Conservation (phyloP, 1,284 basidiomycete genomes). For the Ustanciosporium gigantosporum region DNA sequence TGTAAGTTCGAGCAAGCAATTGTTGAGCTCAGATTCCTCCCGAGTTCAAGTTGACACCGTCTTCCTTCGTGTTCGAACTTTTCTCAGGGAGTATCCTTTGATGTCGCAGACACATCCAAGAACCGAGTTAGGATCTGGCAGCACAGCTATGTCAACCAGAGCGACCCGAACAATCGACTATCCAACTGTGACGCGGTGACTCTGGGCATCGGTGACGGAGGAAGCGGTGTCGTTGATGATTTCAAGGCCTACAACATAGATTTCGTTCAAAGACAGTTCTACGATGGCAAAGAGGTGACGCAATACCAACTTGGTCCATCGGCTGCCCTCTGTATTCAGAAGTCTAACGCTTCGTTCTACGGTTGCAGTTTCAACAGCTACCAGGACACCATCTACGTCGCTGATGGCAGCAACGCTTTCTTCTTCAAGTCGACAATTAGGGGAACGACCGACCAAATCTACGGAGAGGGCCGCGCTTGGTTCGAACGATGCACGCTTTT, state of each 20-base stretch:
- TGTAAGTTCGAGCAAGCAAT: too few relatives aligned
- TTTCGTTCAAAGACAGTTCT: slow-evolving; percentile 16
- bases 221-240: slow-evolving; percentile 3
- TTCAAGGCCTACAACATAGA: slow-evolving; percentile 40
- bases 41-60: too few relatives aligned
- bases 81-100: slow-evolving; percentile 10
- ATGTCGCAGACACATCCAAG: background rate
- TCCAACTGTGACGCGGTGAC: slow-evolving; percentile 27
- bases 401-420: slow-evolving; percentile 4
- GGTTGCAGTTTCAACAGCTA: slow-evolving; percentile 18
- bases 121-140: slow-evolving; percentile 30
- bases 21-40: too few relatives aligned
- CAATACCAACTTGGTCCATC: slow-evolving; percentile 23
- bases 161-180: background rate
- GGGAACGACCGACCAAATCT: slow-evolving; percentile 34
- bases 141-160: slow-evolving; percentile 27
- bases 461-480: slow-evolving; percentile 27
- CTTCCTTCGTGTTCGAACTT: background rate
- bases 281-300: slow-evolving; percentile 7
- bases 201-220: slow-evolving; percentile 8
- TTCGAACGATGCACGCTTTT: slow-evolving; percentile 18
- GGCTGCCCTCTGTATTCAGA: slow-evolving; percentile 18
- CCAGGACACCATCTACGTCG: slow-evolving; percentile 28
- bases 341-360: slow-evolving; percentile 21
- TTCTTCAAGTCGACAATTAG: slow-evolving; percentile 12